phyloP scores from a whole-genome alignment of 2,329 filamentous ascomycete genomes.

The Diaporthe citri region DNA sequence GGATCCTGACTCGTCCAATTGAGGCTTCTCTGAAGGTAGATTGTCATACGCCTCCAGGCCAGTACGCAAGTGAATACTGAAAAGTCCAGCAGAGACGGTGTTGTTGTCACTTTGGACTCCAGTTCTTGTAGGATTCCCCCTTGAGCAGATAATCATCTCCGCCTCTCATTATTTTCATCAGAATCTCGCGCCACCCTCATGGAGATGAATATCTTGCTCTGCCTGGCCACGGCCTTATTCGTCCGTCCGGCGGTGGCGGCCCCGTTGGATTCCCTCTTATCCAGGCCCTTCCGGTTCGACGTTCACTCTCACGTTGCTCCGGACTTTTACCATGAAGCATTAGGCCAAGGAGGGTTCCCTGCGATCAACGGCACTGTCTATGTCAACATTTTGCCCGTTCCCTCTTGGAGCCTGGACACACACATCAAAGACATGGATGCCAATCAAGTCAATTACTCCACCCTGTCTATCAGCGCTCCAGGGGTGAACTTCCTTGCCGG shows the following conservation, averaged over 20 bases:
- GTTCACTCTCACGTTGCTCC: conserved; percentile 2
- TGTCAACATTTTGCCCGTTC: not conserved
- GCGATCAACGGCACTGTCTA: not conserved
- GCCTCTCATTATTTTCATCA: not conserved
- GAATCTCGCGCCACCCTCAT: not conserved
- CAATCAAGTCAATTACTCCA: conserved; percentile 9
- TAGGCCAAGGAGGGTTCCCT: not conserved
- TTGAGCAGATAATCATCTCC: not conserved
- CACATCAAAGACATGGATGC: conserved; percentile 1
- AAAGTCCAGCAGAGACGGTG: not conserved
- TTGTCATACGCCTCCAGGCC: not conserved
- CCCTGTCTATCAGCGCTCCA: not conserved
- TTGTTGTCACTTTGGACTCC: not conserved
- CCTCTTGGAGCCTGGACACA: not conserved
- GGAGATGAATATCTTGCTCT: not conserved
- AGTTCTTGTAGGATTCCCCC: not conserved
- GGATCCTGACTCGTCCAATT: not conserved
- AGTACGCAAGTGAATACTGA: not conserved
- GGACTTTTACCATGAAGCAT: not conserved
- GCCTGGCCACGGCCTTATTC: not conserved
- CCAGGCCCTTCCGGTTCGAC: not conserved
- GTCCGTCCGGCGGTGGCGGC: not conserved
- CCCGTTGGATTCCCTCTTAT: fast-evolving
- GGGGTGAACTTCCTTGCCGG: not conserved
- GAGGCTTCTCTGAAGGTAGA: not conserved